Conservation (phyloP, 371 early-diverging fungal species). For the Mucor saturninus region DNA sequence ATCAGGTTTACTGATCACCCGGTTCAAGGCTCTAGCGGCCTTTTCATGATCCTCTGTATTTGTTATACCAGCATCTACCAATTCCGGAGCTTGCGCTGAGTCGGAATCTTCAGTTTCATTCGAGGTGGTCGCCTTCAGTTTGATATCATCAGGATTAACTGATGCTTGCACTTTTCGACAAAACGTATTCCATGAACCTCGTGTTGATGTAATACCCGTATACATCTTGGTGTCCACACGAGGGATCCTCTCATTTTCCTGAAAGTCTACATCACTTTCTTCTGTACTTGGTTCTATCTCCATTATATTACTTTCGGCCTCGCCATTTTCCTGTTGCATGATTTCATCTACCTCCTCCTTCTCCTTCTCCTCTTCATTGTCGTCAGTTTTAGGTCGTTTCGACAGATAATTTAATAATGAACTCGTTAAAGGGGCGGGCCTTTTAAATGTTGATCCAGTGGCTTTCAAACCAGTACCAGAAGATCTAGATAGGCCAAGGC, state of each 20-base stretch:
- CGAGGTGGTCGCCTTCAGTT: background rate
- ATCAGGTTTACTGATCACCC: constrained; percentile 79
- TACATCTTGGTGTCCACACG: background rate
- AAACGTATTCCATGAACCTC: constrained; percentile 11
- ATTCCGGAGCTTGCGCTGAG: background rate
- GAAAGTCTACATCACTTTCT: background rate
- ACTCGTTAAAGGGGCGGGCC: background rate
- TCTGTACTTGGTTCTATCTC: background rate
- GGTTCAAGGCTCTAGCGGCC: constrained; percentile 60
- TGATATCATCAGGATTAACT: background rate
- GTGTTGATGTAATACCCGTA: background rate
- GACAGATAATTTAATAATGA: constrained; percentile 9
- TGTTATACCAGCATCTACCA: constrained; percentile 41
- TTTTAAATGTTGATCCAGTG: background rate
- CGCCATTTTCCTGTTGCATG: background rate
- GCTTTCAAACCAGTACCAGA: background rate
- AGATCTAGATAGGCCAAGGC: background rate
- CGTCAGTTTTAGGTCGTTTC: constrained; percentile 5
- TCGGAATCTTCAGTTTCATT: constrained; percentile 23
- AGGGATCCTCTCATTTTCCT: background rate
- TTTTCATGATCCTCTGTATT: constrained; percentile 51
- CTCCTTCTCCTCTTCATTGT: background rate
- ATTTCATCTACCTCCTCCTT: background rate
- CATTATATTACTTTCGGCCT: background rate
- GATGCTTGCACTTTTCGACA: constrained; percentile 1